These are phyloP conservation scores for Sodiomyces alkalinus DNA, from an alignment of 2,329 filamentous ascomycete species.

Conservation along the genomic window DNA sequence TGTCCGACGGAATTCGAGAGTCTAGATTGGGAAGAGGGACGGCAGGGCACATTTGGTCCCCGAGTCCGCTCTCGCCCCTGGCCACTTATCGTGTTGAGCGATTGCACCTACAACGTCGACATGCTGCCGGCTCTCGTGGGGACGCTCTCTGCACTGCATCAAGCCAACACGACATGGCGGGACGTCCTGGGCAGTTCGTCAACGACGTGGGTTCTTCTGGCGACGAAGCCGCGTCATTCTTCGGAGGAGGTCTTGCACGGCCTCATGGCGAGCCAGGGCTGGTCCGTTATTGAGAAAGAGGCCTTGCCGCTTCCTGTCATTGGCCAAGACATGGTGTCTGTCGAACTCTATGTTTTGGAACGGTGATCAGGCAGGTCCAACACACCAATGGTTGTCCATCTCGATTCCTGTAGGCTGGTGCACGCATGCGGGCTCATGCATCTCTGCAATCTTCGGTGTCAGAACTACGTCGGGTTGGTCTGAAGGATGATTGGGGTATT, in stretches of 20 bases:
- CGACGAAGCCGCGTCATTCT: slow-evolving; percentile 39
- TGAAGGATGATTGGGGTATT: too few species aligned
- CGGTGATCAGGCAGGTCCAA: too few species aligned
- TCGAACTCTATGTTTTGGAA: slow-evolving; percentile 38
- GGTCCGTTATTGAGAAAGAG: slow-evolving; percentile 25
- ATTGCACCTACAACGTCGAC: slow-evolving; percentile 48
- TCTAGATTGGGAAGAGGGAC: slow-evolving; percentile 40
- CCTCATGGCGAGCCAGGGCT: slow-evolving; percentile 28
- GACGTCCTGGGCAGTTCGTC: background rate
- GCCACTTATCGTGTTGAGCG: slow-evolving; percentile 40
- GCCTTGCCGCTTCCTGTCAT: slow-evolving; percentile 30
- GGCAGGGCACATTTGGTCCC: slow-evolving; percentile 26
- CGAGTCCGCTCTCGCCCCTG: slow-evolving; percentile 23
- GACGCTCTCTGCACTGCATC: slow-evolving; percentile 34
- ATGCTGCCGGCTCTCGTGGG: slow-evolving; percentile 36
- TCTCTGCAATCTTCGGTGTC: too few species aligned
- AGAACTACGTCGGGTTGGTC: too few species aligned
- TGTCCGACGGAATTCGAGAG: slow-evolving; percentile 30
- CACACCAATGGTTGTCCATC: too few species aligned
- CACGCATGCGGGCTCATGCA: too few species aligned
- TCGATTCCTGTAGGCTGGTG: too few species aligned
- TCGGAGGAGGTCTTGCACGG: slow-evolving; percentile 34
- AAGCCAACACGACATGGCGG: slow-evolving; percentile 13
- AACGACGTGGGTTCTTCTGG: slow-evolving; percentile 31
- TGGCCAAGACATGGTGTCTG: slow-evolving; percentile 24